phyloP scores from a whole-genome alignment of 177 flowering plant species.

The Telopea speciosissima region DNA sequence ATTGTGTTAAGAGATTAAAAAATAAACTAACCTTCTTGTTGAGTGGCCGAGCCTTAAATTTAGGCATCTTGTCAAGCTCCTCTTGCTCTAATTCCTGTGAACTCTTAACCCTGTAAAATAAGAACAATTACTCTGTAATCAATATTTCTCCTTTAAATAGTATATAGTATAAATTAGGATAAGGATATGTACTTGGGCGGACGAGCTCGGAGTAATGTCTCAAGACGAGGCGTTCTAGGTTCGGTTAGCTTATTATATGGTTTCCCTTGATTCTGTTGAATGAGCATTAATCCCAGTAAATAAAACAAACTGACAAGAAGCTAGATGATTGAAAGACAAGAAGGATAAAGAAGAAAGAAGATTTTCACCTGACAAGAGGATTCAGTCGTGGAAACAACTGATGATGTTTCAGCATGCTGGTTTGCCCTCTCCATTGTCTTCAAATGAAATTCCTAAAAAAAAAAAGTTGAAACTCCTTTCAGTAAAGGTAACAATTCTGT shows the following conservation, averaged over 20 bases:
- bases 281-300: background rate
- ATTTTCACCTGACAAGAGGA: conserved; percentile 39
- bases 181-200: conserved; percentile 39
- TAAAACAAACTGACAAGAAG: background rate
- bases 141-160: no score
- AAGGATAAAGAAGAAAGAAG: background rate
- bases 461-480: background rate
- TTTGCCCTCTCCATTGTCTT: conserved; percentile 58
- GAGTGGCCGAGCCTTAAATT: conserved; percentile 85
- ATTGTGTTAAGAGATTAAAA: background rate
- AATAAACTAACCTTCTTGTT: conserved; percentile 59
- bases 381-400: conserved; percentile 44
- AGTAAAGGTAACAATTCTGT: background rate
- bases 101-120: conserved; percentile 55
- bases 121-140: background rate
- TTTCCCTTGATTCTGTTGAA: conserved; percentile 51
- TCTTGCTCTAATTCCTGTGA: conserved; percentile 72
- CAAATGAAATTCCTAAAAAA: conserved; percentile 57
- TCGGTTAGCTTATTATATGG: conserved; percentile 51
- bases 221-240: conserved; percentile 74
- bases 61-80: conserved; percentile 70
- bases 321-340: background rate
- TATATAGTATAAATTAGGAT: no score
- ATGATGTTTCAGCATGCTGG: conserved; percentile 48
- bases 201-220: conserved; percentile 76